Conservation (phyloP, 192 early-diverging fungal genomes). For the Lunasporangiospora selenospora region DNA sequence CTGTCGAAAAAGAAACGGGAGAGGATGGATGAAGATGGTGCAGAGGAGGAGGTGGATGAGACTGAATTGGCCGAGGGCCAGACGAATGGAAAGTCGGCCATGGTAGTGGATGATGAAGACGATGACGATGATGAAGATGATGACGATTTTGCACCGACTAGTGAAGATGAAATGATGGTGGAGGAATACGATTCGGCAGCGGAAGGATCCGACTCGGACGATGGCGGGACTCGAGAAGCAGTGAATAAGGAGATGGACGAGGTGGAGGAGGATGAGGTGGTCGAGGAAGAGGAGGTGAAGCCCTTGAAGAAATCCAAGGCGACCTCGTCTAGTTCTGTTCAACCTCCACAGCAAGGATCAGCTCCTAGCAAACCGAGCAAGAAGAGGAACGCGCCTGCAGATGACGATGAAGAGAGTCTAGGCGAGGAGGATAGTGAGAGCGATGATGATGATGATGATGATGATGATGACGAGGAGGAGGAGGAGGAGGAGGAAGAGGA, state of each 20-base stretch:
- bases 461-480: background rate
- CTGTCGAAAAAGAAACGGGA: constrained; percentile 14
- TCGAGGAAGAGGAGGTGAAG: background rate
- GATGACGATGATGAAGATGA: constrained; percentile 28
- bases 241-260: background rate
- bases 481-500: background rate
- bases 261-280: background rate
- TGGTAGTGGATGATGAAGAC: constrained; percentile 18
- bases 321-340: too few species aligned
- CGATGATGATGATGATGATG: constrained; percentile 6
- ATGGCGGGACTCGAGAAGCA: background rate
- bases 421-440: too few species aligned
- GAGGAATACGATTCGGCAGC: constrained; percentile 41
- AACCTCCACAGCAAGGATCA: too few species aligned
- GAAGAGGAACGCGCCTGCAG: too few species aligned
- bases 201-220: constrained; percentile 12
- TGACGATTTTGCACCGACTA: constrained; percentile 41
- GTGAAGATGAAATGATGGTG: constrained; percentile 44
- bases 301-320: background rate
- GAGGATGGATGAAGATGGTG: constrained; percentile 4
- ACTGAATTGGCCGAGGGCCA: background rate
- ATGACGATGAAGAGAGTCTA: too few species aligned
- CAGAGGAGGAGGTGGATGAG: background rate
- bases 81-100: background rate
- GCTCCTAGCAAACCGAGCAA: too few species aligned